phyloP scores from a whole-genome alignment of 225 moss, liverwort and hornwort species.

The Ulota crispa region DNA sequence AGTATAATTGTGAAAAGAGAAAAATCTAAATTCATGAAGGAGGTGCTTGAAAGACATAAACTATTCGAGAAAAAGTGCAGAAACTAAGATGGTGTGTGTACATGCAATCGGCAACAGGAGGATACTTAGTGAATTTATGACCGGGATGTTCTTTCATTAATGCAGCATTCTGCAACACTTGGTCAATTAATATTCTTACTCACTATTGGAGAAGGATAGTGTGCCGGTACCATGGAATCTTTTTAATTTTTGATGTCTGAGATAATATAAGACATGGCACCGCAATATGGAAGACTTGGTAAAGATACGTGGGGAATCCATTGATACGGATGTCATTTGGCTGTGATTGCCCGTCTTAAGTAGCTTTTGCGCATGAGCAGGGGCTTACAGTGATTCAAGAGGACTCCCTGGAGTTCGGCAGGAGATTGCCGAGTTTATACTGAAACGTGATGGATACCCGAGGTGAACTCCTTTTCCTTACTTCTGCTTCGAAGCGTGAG shows the following conservation, averaged over 20 bases:
- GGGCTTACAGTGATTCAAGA: slow-evolving; percentile 98
- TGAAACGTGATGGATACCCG: slow-evolving; percentile 77
- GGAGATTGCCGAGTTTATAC: slow-evolving; percentile 73
- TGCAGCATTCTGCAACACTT: background rate
- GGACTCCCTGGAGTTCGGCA: slow-evolving; percentile 83
- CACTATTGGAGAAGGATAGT: background rate
- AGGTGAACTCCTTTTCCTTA: slow-evolving; percentile 41
- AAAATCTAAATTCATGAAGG: background rate
- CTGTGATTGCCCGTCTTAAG: background rate
- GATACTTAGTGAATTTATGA: background rate
- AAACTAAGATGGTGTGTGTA: background rate
- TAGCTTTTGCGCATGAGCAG: slow-evolving; percentile 40
- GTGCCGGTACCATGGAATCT: background rate
- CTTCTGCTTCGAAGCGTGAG: background rate
- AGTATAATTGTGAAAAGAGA: background rate
- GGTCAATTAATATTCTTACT: background rate
- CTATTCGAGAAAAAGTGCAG: background rate
- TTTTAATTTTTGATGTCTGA: background rate
- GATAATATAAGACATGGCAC: background rate
- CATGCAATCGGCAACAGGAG: background rate
- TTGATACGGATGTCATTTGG: background rate
- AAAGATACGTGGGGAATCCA: background rate
- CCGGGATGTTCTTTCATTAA: background rate
- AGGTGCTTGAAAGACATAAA: background rate
- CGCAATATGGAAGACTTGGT: background rate